These are phyloP conservation scores for Diaporthe sp. DNA, from an alignment of 2,329 filamentous ascomycete genomes.

Conservation along the genomic window DNA sequence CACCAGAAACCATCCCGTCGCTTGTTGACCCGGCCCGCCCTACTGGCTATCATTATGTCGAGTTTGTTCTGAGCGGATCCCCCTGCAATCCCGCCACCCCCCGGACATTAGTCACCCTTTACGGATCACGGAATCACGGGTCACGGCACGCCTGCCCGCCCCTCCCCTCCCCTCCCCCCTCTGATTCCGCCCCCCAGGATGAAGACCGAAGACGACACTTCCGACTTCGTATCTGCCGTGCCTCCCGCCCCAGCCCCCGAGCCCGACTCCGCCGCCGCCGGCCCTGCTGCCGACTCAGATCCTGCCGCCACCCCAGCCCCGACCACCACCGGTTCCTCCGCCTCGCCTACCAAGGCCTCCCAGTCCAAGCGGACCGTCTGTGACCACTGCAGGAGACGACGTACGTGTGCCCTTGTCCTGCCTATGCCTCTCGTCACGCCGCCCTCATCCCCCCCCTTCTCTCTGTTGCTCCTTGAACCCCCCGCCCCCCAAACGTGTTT, in stretches of 20 bases:
- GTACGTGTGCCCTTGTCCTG: constrained; percentile 45
- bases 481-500: too few species aligned
- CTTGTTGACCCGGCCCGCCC: constrained; percentile 31
- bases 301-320: too few species aligned
- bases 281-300: constrained; percentile 12
- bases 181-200: constrained; percentile 29
- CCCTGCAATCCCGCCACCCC: constrained; percentile 24
- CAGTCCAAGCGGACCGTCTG: constrained; percentile 52
- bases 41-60: constrained; percentile 33
- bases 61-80: constrained; percentile 33
- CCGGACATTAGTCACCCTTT: constrained; percentile 28
- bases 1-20: constrained; percentile 1
- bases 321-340: constrained; percentile 29
- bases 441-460: too few species aligned
- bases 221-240: constrained; percentile 32
- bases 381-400: constrained; percentile 56
- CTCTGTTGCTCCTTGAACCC: too few species aligned
- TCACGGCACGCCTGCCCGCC: constrained; percentile 26
- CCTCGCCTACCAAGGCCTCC: constrained; percentile 30
- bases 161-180: background rate
- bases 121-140: constrained; percentile 28
- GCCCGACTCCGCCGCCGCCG: constrained; percentile 10
- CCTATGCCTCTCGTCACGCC: constrained; percentile 27
- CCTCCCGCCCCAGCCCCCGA: constrained; percentile 27
- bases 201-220: constrained; percentile 37